Conservation (phyloP, 1,139 yeast species). For the Eremothecium sinecaudum region DNA sequence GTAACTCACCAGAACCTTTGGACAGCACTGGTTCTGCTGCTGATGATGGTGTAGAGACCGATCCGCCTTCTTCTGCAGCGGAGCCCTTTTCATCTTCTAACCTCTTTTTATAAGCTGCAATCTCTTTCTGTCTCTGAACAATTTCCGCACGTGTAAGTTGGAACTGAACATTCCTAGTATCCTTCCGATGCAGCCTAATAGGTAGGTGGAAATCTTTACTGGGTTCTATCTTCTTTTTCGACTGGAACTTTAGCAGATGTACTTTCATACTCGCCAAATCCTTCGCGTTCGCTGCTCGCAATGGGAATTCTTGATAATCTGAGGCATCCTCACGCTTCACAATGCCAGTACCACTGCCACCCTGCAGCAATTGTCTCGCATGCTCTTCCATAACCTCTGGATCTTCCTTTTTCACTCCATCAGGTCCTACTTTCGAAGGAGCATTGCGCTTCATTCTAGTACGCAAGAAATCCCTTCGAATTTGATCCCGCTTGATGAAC, state of each 20-base stretch:
- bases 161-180: constrained; percentile 81
- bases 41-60: constrained; percentile 5
- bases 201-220: constrained; percentile 65
- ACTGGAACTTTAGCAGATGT: constrained; percentile 75
- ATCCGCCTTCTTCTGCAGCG: constrained; percentile 7
- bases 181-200: constrained; percentile 80
- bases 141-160: constrained; percentile 61
- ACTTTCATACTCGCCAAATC: constrained; percentile 69
- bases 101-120: constrained; percentile 31
- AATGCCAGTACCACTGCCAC: constrained; percentile 13
- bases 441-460: constrained; percentile 19
- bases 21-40: constrained; percentile 2
- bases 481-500: constrained; percentile 30
- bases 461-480: constrained; percentile 29
- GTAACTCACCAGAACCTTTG: constrained; percentile 6
- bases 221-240: constrained; percentile 64
- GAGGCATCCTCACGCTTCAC: constrained; percentile 19
- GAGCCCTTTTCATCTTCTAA: constrained; percentile 15
- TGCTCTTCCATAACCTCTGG: constrained; percentile 25
- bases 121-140: constrained; percentile 41
- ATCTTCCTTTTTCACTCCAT: constrained; percentile 31
- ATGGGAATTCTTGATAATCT: constrained; percentile 34
- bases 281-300: constrained; percentile 63
- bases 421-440: constrained; percentile 12
- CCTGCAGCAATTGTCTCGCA: constrained; percentile 18